These are phyloP conservation scores for Penicillium crystallinum DNA, from an alignment of 495 filamentous ascomycete species.

Conservation along the genomic window DNA sequence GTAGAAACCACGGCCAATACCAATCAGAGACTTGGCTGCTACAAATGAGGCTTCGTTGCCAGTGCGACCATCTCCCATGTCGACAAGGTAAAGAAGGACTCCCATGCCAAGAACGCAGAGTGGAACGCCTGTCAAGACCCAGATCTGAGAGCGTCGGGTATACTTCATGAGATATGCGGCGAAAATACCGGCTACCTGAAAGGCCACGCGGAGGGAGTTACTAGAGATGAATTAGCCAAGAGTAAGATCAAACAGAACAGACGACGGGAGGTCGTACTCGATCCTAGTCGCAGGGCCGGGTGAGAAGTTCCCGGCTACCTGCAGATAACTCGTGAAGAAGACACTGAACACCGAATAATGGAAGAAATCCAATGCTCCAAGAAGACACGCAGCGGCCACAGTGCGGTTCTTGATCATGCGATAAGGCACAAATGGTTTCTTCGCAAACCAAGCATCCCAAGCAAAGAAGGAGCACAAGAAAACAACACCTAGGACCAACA, in stretches of 20 bases:
- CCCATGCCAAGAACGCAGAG: constrained; percentile 24
- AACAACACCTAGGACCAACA: constrained; percentile 57
- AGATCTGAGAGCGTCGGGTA: constrained; percentile 22
- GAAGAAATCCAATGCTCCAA: constrained; percentile 22
- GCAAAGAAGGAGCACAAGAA: constrained; percentile 54
- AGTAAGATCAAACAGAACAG: not conserved
- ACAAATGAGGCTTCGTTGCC: constrained; percentile 23
- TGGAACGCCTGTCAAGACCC: constrained; percentile 20
- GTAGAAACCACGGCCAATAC: constrained; percentile 23
- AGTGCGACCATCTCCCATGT: constrained; percentile 17
- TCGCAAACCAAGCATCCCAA: constrained; percentile 54
- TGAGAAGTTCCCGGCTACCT: constrained; percentile 18
- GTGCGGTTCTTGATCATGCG: constrained; percentile 62
- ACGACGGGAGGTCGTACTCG: constrained; percentile 7
- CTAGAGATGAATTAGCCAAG: constrained; percentile 3
- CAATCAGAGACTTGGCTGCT: constrained; percentile 18
- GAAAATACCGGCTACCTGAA: constrained; percentile 23
- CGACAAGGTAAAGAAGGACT: constrained; percentile 20
- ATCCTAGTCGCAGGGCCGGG: constrained; percentile 19
- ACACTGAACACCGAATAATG: constrained; percentile 23
- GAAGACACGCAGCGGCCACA: constrained; percentile 40
- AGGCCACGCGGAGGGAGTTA: constrained; percentile 23
- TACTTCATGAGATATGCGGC: constrained; percentile 24
- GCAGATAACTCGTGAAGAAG: constrained; percentile 25
- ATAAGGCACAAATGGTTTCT: constrained; percentile 67